Evolutionary conservation across 2,329 filamentous ascomycete species (phyloP).

Genomic region (Arthrobotrys iridis): DNA sequence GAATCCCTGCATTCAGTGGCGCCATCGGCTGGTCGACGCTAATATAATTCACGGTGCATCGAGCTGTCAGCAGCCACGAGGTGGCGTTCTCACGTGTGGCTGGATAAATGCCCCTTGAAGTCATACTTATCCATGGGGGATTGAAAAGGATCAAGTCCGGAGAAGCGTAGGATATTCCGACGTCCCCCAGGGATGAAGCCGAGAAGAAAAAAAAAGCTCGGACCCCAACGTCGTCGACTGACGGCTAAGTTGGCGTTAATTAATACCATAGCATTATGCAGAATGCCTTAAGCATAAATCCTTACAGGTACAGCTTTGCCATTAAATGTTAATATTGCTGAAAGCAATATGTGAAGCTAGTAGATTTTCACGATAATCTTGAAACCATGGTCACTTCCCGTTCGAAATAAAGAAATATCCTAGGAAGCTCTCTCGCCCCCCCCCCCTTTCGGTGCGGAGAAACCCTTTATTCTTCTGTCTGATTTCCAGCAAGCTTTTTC

Average conservation of each 20-base stretch:
- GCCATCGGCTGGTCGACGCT: neutral
- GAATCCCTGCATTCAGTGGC: constrained; percentile 1
- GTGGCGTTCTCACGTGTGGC: neutral
- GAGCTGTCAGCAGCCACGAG: neutral
- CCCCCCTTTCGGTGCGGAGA: neutral
- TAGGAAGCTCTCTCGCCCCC: too few relatives aligned
- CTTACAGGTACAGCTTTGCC: neutral
- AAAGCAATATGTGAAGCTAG: neutral
- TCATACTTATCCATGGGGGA: too few relatives aligned
- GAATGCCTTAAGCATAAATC: constrained; percentile 5
- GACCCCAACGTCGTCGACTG: neutral
- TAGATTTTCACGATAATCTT: constrained; percentile 18
- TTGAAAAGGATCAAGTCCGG: constrained; percentile 20
- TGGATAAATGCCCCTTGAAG: constrained; percentile 8
- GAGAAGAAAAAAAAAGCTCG: neutral
- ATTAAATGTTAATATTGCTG: neutral
- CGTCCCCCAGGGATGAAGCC: too few relatives aligned
- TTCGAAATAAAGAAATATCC: neutral
- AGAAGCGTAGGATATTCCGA: constrained; percentile 43
- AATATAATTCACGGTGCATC: neutral
- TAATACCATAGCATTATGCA: constrained; percentile 4
- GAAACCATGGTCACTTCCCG: constrained; percentile 38
- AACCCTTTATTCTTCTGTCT: neutral
- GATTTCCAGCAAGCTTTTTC: too few relatives aligned
- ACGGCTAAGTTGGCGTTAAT: constrained; percentile 23